phyloP scores from a whole-genome alignment of 73 alveolate species.

The Tetrahymena borealis region DNA sequence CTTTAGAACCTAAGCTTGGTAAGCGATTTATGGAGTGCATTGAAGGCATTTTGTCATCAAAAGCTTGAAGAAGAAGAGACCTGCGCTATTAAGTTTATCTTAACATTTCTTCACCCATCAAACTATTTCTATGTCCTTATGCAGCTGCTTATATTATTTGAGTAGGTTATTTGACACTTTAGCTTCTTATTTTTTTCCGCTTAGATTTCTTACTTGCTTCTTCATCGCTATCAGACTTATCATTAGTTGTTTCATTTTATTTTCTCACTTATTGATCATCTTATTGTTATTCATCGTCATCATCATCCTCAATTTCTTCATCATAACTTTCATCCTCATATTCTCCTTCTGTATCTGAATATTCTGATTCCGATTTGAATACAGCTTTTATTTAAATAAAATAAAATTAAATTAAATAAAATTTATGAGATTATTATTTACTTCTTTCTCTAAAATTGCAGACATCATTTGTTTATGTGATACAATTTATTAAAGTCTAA shows the following conservation, averaged over 20 bases:
- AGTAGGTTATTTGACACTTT: neutral
- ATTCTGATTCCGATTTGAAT: neutral
- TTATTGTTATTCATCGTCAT: neutral
- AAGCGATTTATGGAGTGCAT: neutral
- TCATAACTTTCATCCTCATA: neutral
- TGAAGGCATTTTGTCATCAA: neutral
- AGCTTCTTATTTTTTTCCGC: neutral
- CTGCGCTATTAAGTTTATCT: neutral
- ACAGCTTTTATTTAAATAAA: neutral
- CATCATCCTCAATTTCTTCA: neutral
- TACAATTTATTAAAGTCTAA: neutral
- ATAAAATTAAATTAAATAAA: neutral
- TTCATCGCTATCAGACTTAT: neutral
- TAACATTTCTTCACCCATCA: neutral
- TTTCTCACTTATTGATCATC: neutral
- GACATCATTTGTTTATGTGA: neutral
- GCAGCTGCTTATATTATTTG: neutral
- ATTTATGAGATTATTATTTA: neutral
- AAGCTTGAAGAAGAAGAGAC: neutral
- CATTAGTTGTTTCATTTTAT: neutral
- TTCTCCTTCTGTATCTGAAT: neutral
- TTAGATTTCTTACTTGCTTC: neutral
- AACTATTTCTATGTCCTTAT: neutral
- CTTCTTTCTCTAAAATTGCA: neutral
- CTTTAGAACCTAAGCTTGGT: neutral